phyloP scores from a whole-genome alignment of 2,329 filamentous ascomycete genomes.

The Exophiala bonariae region DNA sequence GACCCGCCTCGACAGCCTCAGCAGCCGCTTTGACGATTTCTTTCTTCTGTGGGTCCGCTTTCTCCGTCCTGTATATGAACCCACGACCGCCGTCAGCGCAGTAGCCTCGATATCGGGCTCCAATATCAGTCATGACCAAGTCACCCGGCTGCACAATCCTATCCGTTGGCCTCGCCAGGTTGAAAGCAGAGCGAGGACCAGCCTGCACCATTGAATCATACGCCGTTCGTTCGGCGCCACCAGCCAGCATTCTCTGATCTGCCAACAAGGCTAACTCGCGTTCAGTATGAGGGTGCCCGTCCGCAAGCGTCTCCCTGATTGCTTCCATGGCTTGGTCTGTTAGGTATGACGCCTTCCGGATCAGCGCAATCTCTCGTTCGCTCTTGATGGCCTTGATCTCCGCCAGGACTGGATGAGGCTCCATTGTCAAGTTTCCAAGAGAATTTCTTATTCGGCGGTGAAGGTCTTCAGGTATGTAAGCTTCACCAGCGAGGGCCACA shows the following conservation, averaged over 20 bases:
- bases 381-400: slow-evolving; percentile 1
- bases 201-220: slow-evolving; percentile 1
- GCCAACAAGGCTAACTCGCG: neutral
- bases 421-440: neutral
- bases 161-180: neutral
- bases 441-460: neutral
- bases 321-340: slow-evolving; percentile 1
- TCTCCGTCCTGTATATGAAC: neutral
- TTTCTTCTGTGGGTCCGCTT: neutral
- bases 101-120: slow-evolving; percentile 1
- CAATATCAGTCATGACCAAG: slow-evolving; percentile 2
- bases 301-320: slow-evolving; percentile 1
- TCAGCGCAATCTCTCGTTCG: neutral
- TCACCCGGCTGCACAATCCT: neutral
- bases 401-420: slow-evolving; percentile 1
- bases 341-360: neutral
- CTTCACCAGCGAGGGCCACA: slow-evolving; percentile 1
- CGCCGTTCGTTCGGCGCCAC: no score
- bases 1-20: slow-evolving; percentile 1
- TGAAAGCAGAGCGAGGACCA: neutral
- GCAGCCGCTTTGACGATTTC: slow-evolving; percentile 1
- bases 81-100: neutral
- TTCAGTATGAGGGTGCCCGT: neutral
- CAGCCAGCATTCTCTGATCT: slow-evolving; percentile 1
- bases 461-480: neutral